Conservation (phyloP, 2,329 filamentous ascomycete species). For the Chaetomium globosum region DNA sequence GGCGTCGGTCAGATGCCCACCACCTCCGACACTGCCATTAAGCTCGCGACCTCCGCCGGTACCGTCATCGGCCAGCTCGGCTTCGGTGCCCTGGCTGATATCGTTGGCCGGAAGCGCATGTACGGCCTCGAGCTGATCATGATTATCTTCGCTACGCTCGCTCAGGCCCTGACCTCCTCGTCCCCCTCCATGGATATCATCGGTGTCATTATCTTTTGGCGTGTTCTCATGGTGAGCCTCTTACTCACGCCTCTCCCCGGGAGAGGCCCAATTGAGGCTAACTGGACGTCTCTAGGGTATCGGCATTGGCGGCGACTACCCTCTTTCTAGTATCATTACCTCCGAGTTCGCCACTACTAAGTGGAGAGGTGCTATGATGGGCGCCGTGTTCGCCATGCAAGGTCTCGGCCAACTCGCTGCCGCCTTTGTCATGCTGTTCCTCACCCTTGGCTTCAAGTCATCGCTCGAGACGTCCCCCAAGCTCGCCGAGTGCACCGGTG, state of each 20-base stretch:
- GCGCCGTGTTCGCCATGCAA: conserved; percentile 83
- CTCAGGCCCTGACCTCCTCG: conserved; percentile 66
- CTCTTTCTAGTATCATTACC: conserved; percentile 79
- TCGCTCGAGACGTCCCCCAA: conserved; percentile 57
- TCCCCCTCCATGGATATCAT: conserved; percentile 66
- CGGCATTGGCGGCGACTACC: conserved; percentile 77
- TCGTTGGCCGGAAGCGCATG: conserved; percentile 66
- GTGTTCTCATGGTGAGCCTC: conserved; percentile 66
- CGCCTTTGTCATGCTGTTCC: conserved; percentile 74
- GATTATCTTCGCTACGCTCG: conserved; percentile 77
- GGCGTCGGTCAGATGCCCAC: conserved; percentile 62
- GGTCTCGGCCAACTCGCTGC: conserved; percentile 78
- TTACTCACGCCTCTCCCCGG: background rate
- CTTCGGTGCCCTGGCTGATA: conserved; percentile 78
- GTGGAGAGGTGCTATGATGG: conserved; percentile 87
- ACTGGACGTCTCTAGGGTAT: conserved; percentile 49
- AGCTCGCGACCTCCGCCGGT: conserved; percentile 79
- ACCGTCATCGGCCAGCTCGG: conserved; percentile 81
- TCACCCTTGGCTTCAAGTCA: conserved; percentile 70
- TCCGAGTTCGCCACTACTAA: conserved; percentile 86
- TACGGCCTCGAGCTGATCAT: conserved; percentile 78
- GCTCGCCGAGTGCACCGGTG: conserved; percentile 61
- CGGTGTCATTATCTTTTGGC: conserved; percentile 77
- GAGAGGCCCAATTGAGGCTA: background rate
- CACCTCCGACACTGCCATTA: conserved; percentile 76